Evolutionary conservation across 2,329 filamentous ascomycete species (phyloP), one percentile per base, ranked within the genome.

Genomic region (Dactylellina leptospora): DNA sequence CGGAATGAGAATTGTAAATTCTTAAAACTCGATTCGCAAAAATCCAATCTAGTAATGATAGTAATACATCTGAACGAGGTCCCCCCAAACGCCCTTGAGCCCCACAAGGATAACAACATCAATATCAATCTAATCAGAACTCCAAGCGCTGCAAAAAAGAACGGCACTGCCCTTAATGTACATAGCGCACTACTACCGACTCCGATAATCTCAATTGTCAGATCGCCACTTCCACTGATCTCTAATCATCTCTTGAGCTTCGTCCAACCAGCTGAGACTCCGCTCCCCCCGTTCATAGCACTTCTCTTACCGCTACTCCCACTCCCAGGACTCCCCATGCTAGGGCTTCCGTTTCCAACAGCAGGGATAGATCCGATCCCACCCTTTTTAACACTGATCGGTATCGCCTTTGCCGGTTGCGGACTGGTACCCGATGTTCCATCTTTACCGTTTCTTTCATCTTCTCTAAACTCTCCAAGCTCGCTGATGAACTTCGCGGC

Each of bases 401-500:
- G 68, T 22, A 72, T 72, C n/a, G 68, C 68, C 59, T 64, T 72
- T 23, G 53, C 44, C 48, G 68, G 68, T 36, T 62, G 69, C 16
- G 69, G 62, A 40, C 61, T 68, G 18, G 53, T 45, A 16, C 53
- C 38, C n/a, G 50, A 28, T 36, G 45, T 30, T 4, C 48, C 50
- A 22, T 44, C 61, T 40, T 50, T 48, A 10, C 42, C 55, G n/a
- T 51, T 51, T 42, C 55, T 40, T 16, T 73, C 69, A 23, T 66
- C 69, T 25, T 73, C 69, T 5, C 61, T 36, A 38, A 66, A 62
- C 48, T 68, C 69, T 20, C 69, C 69, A 22, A 66, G 61, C 42
- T 73, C 69, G 50, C 62, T 73, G 44, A 66, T 68, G 38, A 73
- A 73, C 54, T 63, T 66, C 11, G 69, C 69, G 3, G 60, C 69